phyloP scores from a whole-genome alignment of 352 stramenopile species.

The Phytophthora litchii region DNA sequence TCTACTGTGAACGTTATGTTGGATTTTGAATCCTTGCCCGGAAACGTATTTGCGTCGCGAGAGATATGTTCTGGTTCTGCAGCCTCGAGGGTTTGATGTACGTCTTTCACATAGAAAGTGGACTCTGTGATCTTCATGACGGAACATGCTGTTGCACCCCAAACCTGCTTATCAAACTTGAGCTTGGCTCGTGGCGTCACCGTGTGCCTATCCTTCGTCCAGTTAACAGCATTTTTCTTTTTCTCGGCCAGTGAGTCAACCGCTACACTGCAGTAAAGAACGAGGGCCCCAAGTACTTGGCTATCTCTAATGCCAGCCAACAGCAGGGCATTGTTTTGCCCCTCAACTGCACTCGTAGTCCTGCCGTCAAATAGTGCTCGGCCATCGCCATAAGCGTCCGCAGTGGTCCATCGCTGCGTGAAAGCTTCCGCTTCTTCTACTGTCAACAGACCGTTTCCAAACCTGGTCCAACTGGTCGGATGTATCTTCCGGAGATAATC shows the following conservation, averaged over 20 bases:
- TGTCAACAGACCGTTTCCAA: conserved; percentile 2
- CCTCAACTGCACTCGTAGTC: conserved; percentile 10
- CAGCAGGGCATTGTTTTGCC: conserved; percentile 8
- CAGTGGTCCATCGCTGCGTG: not conserved
- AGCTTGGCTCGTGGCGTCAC: not conserved
- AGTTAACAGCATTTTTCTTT: conserved; percentile 4
- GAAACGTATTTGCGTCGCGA: too few relatives aligned
- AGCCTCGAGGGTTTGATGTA: not conserved
- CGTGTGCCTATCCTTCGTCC: not conserved
- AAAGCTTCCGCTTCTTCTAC: not conserved
- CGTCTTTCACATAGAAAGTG: conserved; percentile 5
- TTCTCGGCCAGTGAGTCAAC: not conserved
- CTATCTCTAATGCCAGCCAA: not conserved
- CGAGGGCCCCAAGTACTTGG: conserved; percentile 3
- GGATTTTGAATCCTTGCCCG: too few relatives aligned
- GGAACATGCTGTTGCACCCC: conserved; percentile 1
- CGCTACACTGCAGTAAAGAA: conserved; percentile 1
- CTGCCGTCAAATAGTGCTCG: conserved; percentile 3
- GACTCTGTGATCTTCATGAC: conserved; percentile 1
- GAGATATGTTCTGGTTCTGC: too few relatives aligned
- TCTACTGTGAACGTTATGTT: conserved; percentile 9
- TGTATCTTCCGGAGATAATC: conserved; percentile 10
- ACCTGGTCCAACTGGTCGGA: conserved; percentile 14
- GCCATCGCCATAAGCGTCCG: not conserved
- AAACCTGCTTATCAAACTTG: conserved; percentile 12